Evolutionary conservation across 306 rosid genomes (phyloP).

Genomic region (Boehmeria nivea): DNA sequence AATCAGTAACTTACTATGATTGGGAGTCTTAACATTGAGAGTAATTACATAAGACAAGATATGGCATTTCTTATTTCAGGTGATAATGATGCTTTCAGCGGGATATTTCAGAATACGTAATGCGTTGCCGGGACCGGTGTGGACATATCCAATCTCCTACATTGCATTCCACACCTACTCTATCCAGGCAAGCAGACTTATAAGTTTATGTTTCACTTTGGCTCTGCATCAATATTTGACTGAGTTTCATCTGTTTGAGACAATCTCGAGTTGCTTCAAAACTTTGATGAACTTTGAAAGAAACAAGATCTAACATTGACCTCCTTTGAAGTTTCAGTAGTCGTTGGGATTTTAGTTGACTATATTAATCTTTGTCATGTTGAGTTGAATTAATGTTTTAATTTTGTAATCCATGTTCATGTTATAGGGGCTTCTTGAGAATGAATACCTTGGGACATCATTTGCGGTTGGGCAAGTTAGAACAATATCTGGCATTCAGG

Average conservation of each 20-base stretch:
- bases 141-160: constrained; percentile 89
- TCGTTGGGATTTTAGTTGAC: constrained; percentile 7
- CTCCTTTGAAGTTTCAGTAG: neutral
- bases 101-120: constrained; percentile 89
- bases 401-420: neutral
- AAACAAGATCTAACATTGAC: neutral
- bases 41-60: no score
- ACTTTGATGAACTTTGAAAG: no score
- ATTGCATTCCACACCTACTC: constrained; percentile 86
- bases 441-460: constrained; percentile 76
- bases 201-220: neutral
- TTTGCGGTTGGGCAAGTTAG: constrained; percentile 95
- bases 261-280: neutral
- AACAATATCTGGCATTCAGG: constrained; percentile 84
- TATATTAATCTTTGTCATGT: neutral
- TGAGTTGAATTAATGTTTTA: neutral
- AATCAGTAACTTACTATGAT: no score
- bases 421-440: constrained; percentile 83
- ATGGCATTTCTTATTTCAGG: constrained; percentile 49
- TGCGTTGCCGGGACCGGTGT: constrained; percentile 70
- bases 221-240: neutral
- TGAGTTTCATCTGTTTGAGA: neutral
- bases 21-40: no score
- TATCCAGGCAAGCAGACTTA: constrained; percentile 66
- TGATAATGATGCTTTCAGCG: constrained; percentile 92